phyloP scores from a whole-genome alignment of 1,284 basidiomycete genomes.

The Amylostereum areolatum region DNA sequence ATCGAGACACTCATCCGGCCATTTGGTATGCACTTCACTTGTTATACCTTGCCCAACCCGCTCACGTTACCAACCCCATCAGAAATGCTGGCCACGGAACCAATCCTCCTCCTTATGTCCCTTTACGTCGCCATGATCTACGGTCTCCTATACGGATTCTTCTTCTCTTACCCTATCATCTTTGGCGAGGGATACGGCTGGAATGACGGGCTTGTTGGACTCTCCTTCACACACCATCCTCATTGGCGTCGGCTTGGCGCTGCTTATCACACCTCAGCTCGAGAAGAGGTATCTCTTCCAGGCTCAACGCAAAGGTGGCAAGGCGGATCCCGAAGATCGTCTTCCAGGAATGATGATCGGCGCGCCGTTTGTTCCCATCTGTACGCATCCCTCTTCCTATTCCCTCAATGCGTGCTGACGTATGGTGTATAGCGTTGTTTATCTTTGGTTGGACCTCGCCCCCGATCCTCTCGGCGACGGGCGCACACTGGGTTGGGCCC shows the following conservation, averaged over 20 bases:
- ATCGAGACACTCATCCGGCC: constrained; percentile 25
- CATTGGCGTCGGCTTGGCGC: constrained; percentile 34
- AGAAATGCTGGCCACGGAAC: constrained; percentile 35
- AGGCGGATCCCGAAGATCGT: neutral
- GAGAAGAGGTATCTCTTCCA: constrained; percentile 27
- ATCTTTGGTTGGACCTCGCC: constrained; percentile 28
- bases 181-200: constrained; percentile 37
- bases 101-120: constrained; percentile 39
- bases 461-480: constrained; percentile 12
- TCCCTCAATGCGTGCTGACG: constrained; percentile 27
- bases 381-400: constrained; percentile 8
- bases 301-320: constrained; percentile 18
- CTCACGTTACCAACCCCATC: constrained; percentile 4
- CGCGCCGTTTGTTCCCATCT: constrained; percentile 21
- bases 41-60: constrained; percentile 1
- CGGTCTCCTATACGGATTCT: constrained; percentile 19
- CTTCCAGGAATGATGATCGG: constrained; percentile 28
- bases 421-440: constrained; percentile 33
- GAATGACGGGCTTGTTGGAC: constrained; percentile 35
- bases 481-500: constrained; percentile 31
- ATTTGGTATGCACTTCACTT: constrained; percentile 18
- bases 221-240: constrained; percentile 43
- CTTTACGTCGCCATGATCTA: constrained; percentile 44
- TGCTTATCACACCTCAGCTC: constrained; percentile 28
- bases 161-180: constrained; percentile 34